A percentile compares a stretch with the other conserved stretches of the same genome.
Conservation (phyloP, 2,329 filamentous ascomycete genomes). For the Hymenoscyphus albidus region DNA sequence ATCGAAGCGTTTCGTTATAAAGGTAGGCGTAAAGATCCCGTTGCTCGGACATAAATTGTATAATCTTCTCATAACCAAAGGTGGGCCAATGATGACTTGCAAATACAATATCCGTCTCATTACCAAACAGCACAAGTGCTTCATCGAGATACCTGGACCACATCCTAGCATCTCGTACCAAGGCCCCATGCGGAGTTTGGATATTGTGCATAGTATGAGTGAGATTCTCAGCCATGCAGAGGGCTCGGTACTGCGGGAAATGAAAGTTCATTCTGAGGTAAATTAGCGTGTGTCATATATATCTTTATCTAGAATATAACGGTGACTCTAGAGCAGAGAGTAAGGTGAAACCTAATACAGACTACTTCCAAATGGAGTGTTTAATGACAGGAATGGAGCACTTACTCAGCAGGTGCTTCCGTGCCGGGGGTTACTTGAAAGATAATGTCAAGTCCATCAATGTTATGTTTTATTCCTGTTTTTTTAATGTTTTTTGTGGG, state of each 20-base stretch:
- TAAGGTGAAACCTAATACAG: too few species aligned
- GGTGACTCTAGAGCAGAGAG: too few species aligned
- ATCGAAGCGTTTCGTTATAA: slow-evolving; percentile 40
- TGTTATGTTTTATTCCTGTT: slow-evolving; percentile 32
- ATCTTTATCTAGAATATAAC: background rate
- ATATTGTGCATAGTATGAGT: slow-evolving; percentile 43
- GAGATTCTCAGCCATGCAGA: slow-evolving; percentile 40
- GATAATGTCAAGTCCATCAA: slow-evolving; percentile 38
- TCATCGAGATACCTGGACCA: slow-evolving; percentile 41
- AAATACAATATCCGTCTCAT: slow-evolving; percentile 36
- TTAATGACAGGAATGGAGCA: background rate
- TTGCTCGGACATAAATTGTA: slow-evolving; percentile 35
- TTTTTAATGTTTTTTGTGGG: slow-evolving; percentile 35
- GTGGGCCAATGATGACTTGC: slow-evolving; percentile 43
- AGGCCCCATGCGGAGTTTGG: slow-evolving; percentile 40
- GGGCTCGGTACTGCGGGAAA: slow-evolving; percentile 38
- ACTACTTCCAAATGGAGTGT: background rate
- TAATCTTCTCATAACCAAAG: slow-evolving; percentile 34
- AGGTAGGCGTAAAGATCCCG: slow-evolving; percentile 41
- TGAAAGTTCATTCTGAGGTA: slow-evolving; percentile 37
- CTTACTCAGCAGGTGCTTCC: slow-evolving; percentile 40
- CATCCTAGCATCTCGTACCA: slow-evolving; percentile 39
- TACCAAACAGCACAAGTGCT: slow-evolving; percentile 36
- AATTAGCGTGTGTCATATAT: background rate
- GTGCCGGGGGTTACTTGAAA: slow-evolving; percentile 42